Conservation (phyloP, 208 protist species). For the Trypanosoma melophagium region DNA sequence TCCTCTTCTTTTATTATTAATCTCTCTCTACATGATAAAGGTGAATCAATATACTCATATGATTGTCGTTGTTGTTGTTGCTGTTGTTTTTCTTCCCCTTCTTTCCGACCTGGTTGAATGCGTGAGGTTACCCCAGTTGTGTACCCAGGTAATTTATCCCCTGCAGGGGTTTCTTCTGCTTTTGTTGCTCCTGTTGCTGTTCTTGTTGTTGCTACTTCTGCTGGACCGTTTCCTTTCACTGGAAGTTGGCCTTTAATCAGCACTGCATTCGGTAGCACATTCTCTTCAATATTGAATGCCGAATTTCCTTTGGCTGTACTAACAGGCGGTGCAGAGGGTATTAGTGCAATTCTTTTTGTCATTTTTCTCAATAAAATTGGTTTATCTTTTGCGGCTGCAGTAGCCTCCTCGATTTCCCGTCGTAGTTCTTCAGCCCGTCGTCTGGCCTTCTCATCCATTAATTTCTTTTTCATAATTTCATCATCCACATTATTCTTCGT, state of each 20-base stretch:
- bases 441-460: slow-evolving; percentile 1
- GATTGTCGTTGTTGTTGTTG: background rate
- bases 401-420: background rate
- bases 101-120: too few species aligned
- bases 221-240: background rate
- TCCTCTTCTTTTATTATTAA: background rate
- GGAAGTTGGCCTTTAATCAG: background rate
- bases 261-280: background rate
- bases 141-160: too few species aligned
- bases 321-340: too few species aligned
- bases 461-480: background rate
- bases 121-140: too few species aligned
- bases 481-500: background rate
- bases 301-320: too few species aligned
- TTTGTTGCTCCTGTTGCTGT: background rate
- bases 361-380: too few species aligned
- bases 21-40: background rate
- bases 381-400: background rate
- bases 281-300: background rate
- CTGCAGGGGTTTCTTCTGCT: background rate
- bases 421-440: slow-evolving; percentile 5
- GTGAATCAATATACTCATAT: background rate
- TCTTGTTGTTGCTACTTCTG: background rate
- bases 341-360: too few species aligned
- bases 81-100: too few species aligned